Base-by-base conservation (phyloP, 2,329 filamentous ascomycete genomes). In the Neonectria coccinea region DNA sequence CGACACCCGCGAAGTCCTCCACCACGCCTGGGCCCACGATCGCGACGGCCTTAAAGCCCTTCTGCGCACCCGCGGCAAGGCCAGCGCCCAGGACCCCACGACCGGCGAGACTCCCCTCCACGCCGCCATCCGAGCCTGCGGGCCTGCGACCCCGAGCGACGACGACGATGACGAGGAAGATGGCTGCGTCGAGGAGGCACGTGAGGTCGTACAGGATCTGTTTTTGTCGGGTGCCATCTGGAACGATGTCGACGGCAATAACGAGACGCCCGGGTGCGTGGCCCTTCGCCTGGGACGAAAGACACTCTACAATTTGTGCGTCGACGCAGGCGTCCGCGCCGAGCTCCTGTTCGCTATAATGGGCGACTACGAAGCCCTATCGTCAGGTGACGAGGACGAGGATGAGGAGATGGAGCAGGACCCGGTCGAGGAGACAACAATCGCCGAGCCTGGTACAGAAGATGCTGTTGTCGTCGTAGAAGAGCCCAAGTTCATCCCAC, bases 221-320 rank as follows among this genome's bases (percentile, higher is more conserved):
- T 89, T 98, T 65, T 86, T 94, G 74, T 91, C 92, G 71, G 96
- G 96, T 33, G 96, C 93, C 11, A 97, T 98, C 71, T 99, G 96
- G 96, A 99, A 99, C 81, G 94, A 97, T 77, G 83, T 98, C 60
- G 93, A 98, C 78, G 81, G 84, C 70, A 91, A 92, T 71, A 87
- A 93, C 73, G 95, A 98, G 83, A 98, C 96, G 3, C 94, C 96
- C 0, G 96, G 94, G 8, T 98, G 95, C 77, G 82, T 97, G 47
- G 96, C 96, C 9, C 84, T 85, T 62, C 82, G 88, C 27, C 77
- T 97, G 25, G 91, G 91, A 0, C 82, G 92, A 72, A 84, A 80
- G 58, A 85, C 88, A 54, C 80, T 97, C 39, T 98, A 99, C 76
- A 87, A 91, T 44, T 79, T 94, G 62, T 92, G 95, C 76, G 92